Evolutionary conservation across 2,329 filamentous ascomycete species (phyloP).

Genomic region (Plectosphaerella sp.): DNA sequence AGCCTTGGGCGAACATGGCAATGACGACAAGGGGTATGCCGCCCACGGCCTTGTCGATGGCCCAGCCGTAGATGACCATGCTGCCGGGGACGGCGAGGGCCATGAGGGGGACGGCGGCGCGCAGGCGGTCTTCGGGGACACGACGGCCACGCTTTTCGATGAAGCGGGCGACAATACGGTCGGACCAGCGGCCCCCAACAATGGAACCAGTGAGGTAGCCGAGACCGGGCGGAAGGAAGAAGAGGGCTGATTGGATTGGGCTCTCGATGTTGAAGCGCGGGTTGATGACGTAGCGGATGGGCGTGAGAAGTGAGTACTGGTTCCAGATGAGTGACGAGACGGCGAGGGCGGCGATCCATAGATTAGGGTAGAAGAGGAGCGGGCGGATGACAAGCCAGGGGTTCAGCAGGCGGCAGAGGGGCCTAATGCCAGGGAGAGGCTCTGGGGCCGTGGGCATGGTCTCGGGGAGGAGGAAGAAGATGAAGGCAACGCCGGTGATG

Average conservation of each 20-base stretch:
- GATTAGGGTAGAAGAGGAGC: constrained; percentile 62
- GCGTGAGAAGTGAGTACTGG: constrained; percentile 64
- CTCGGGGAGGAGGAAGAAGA: constrained; percentile 61
- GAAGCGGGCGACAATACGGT: constrained; percentile 58
- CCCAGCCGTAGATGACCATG: constrained; percentile 60
- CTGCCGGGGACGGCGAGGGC: constrained; percentile 56
- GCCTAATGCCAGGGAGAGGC: constrained; percentile 54
- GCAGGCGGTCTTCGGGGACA: constrained; percentile 65
- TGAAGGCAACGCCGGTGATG: constrained; percentile 48
- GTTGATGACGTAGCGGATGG: constrained; percentile 67
- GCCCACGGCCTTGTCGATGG: constrained; percentile 42
- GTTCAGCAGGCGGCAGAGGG: constrained; percentile 49
- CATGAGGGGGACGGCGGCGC: constrained; percentile 55
- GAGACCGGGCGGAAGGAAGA: constrained; percentile 66
- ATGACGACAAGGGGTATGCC: constrained; percentile 61
- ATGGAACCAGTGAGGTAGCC: constrained; percentile 65
- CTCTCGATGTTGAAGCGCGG: constrained; percentile 61
- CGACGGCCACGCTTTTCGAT: constrained; percentile 51
- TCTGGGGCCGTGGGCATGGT: constrained; percentile 61
- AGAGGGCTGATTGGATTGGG: constrained; percentile 61
- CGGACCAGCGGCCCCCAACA: constrained; percentile 65
- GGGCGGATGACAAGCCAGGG: constrained; percentile 55
- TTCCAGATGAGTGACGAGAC: constrained; percentile 64
- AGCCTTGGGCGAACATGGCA: constrained; percentile 69
- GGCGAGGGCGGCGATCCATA: constrained; percentile 54